Evolutionary conservation across 306 rosid species (phyloP).

Genomic region (Dalbergia cultrata): DNA sequence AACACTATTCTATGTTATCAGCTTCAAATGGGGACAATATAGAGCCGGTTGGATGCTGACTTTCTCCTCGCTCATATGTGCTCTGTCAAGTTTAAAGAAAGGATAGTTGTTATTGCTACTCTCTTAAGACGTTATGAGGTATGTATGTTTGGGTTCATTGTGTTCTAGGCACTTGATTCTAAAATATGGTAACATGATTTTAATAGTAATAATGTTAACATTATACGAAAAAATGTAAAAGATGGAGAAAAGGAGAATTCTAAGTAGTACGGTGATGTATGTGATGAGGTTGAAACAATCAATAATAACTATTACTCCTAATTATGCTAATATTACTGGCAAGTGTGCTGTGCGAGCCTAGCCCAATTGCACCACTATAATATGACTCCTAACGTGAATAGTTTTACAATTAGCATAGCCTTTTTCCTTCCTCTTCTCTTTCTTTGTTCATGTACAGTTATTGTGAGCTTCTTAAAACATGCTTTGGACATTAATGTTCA

Average conservation of each 20-base stretch:
- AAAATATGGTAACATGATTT: conserved; percentile 19
- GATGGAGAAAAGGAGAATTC: not conserved
- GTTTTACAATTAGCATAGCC: not conserved
- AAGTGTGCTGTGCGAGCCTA: not conserved
- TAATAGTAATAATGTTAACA: not conserved
- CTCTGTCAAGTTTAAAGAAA: conserved; percentile 95
- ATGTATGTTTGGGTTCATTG: conserved; percentile 40
- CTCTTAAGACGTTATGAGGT: conserved; percentile 93
- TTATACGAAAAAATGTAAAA: conserved; percentile 17
- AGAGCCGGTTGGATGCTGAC: conserved; percentile 95
- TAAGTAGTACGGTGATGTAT: not conserved
- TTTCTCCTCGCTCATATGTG: conserved; percentile 96
- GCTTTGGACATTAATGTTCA: not conserved
- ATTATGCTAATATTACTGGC: not conserved
- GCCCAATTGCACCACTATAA: not conserved
- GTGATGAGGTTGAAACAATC: not conserved
- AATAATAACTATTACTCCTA: not conserved
- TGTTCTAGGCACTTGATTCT: conserved; percentile 18
- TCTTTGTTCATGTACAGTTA: too few species aligned
- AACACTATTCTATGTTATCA: conserved; percentile 54
- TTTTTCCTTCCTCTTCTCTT: not conserved
- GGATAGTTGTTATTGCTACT: conserved; percentile 98
- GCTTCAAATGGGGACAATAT: conserved; percentile 87
- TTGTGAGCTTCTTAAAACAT: too few species aligned
- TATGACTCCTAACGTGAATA: not conserved